Evolutionary conservation across 2,329 filamentous ascomycete genomes (phyloP).

Genomic region (Xylaria sp.): DNA sequence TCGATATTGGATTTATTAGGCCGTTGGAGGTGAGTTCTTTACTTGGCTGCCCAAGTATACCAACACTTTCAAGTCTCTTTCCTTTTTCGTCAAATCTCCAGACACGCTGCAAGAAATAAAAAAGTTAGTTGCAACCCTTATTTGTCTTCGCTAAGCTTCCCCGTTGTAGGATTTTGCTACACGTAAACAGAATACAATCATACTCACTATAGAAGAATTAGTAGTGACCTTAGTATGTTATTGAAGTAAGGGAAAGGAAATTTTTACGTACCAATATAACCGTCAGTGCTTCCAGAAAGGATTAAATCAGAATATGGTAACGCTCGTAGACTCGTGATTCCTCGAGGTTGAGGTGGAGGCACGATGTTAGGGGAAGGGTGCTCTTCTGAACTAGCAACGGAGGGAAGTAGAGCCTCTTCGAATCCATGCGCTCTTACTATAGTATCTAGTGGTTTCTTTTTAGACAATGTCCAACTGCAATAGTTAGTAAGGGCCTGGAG

Average conservation of each 20-base stretch:
- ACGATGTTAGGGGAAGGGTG: conserved; percentile 68
- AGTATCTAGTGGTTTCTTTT: conserved; percentile 92
- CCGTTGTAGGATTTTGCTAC: neutral
- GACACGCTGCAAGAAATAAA: conserved; percentile 60
- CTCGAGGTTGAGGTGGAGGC: conserved; percentile 77
- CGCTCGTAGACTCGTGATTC: conserved; percentile 88
- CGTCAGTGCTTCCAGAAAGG: conserved; percentile 94
- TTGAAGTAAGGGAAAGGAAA: neutral
- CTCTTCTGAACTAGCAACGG: conserved; percentile 78
- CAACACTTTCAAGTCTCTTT: conserved; percentile 77
- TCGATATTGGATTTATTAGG: conserved; percentile 42
- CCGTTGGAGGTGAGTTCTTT: conserved; percentile 14
- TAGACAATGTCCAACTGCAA: conserved; percentile 53
- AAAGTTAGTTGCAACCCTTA: conserved; percentile 13
- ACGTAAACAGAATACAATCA: neutral
- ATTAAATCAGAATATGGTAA: conserved; percentile 92
- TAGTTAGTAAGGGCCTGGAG: conserved; percentile 53
- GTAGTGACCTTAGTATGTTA: neutral
- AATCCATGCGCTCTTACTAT: conserved; percentile 85
- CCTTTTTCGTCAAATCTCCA: conserved; percentile 91
- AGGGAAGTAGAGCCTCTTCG: conserved; percentile 74
- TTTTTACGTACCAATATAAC: conserved; percentile 65
- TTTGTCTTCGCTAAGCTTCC: neutral
- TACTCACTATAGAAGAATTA: conserved; percentile 33
- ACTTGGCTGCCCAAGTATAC: conserved; percentile 66